phyloP scores from a whole-genome alignment of 345 rosid genomes.

The Capsella bursapastoris region DNA sequence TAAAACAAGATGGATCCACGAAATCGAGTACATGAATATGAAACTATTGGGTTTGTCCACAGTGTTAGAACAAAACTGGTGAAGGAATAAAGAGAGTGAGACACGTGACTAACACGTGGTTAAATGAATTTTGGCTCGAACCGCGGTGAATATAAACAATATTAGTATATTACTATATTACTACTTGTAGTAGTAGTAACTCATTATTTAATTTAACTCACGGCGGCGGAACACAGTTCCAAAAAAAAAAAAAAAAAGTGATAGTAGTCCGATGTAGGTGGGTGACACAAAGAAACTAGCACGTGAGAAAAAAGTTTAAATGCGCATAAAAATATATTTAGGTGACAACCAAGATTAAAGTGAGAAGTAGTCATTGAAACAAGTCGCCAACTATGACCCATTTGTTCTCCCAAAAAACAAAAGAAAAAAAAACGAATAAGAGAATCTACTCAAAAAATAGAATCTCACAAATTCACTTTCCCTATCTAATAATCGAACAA shows the following conservation, averaged over 20 bases:
- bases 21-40: constrained; percentile 4
- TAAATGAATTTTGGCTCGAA: constrained; percentile 7
- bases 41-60: constrained; percentile 3
- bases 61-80: neutral
- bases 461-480: no score
- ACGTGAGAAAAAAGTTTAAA: constrained; percentile 30
- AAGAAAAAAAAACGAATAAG: neutral
- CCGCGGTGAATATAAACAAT: neutral
- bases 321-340: neutral
- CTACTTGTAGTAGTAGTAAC: neutral
- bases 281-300: constrained; percentile 36
- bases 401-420: neutral
- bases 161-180: neutral
- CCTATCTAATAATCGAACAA: neutral
- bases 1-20: neutral
- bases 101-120: constrained; percentile 28
- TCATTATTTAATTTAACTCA: neutral
- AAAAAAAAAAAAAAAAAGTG: neutral
- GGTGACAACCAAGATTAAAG: constrained; percentile 7
- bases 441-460: constrained; percentile 15
- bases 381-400: constrained; percentile 42
- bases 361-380: neutral
- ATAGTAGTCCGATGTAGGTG: constrained; percentile 21
- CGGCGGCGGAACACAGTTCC: neutral
- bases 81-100: neutral